Percentiles rank a stretch among this genome's conserved stretches.
Evolutionary conservation across 1,284 basidiomycete species (phyloP).

Genomic region (Crucibulum cyathiforme): DNA sequence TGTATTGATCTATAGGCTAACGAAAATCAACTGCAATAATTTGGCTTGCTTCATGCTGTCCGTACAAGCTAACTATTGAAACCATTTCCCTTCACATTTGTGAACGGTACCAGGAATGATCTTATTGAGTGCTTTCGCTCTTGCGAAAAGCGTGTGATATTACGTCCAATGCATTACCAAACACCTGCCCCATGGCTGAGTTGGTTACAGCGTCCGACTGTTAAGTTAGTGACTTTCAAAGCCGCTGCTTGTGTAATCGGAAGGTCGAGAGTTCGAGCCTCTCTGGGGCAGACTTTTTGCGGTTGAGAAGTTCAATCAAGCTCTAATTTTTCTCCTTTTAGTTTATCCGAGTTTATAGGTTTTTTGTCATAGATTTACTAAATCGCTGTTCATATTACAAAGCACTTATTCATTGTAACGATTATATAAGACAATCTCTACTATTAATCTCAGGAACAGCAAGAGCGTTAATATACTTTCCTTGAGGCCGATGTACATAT

Average conservation of each 20-base stretch:
- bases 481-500: too few relatives aligned
- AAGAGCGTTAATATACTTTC: too few relatives aligned
- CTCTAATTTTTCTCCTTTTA: neutral
- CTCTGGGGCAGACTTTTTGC: constrained; percentile 60
- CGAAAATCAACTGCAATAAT: neutral
- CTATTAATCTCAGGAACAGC: too few relatives aligned
- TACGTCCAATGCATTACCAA: too few relatives aligned
- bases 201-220: constrained; percentile 78
- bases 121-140: neutral
- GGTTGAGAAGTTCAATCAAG: neutral
- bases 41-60: neutral
- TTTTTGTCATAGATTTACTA: neutral
- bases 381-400: too few relatives aligned
- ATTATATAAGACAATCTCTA: too few relatives aligned
- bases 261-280: constrained; percentile 81
- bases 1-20: too few relatives aligned
- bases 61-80: neutral
- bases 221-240: neutral
- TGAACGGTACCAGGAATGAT: neutral
- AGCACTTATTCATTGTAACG: neutral
- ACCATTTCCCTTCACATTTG: neutral
- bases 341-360: neutral
- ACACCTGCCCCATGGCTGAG: constrained; percentile 76
- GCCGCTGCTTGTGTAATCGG: constrained; percentile 48
- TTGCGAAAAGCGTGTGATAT: neutral